phyloP scores from a whole-genome alignment of 257 asterid genomes.

The Gentiana dahurica region DNA sequence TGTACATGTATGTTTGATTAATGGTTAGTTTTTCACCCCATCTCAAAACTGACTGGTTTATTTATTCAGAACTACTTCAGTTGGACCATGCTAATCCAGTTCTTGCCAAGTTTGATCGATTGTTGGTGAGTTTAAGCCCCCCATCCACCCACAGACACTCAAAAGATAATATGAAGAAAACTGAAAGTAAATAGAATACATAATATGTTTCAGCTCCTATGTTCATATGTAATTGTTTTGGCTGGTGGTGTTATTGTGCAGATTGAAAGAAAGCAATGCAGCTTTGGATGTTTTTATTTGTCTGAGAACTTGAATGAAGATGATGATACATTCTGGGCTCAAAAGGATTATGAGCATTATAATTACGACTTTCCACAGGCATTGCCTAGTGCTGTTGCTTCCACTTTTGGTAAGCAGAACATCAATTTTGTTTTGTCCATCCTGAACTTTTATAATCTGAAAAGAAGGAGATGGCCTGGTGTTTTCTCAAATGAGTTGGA shows the following conservation, averaged over 20 bases:
- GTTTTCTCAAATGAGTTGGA: neutral
- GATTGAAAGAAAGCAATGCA: slow-evolving; percentile 68
- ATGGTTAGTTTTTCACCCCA: too few species aligned
- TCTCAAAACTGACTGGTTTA: too few species aligned
- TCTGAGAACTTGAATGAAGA: slow-evolving; percentile 83
- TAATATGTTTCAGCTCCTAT: too few species aligned
- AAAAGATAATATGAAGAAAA: too few species aligned
- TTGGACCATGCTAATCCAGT: slow-evolving; percentile 44
- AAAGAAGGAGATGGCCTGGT: neutral
- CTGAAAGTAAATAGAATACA: too few species aligned
- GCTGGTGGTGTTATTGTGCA: slow-evolving; percentile 14
- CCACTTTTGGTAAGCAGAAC: slow-evolving; percentile 40
- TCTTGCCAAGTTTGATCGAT: slow-evolving; percentile 61
- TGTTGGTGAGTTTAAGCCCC: slow-evolving; percentile 51
- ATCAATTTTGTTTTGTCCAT: neutral
- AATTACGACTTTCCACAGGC: slow-evolving; percentile 38
- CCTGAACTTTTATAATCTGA: neutral
- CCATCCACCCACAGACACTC: too few species aligned
- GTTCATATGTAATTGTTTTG: neutral
- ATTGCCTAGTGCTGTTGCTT: slow-evolving; percentile 39
- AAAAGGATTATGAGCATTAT: slow-evolving; percentile 44
- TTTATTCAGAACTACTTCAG: slow-evolving; percentile 27
- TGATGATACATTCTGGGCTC: slow-evolving; percentile 80
- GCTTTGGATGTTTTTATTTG: slow-evolving; percentile 67
- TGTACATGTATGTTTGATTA: too few species aligned